phyloP scores from a whole-genome alignment of 495 filamentous ascomycete species.

The Mycothermus thermophilus region DNA sequence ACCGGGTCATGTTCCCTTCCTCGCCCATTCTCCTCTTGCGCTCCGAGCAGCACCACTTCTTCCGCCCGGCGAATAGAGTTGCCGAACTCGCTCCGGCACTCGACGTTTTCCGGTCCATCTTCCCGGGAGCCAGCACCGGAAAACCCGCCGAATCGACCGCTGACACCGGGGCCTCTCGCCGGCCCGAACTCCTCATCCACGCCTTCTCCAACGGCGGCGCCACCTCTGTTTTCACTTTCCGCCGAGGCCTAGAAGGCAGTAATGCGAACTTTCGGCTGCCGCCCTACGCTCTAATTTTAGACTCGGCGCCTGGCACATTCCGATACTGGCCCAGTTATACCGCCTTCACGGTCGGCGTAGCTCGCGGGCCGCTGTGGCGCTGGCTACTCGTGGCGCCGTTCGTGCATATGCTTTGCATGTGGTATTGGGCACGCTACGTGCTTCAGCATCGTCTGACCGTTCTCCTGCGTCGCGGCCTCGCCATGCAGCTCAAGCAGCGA shows the following conservation, averaged over 20 bases:
- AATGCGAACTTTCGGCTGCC: conserved; percentile 15
- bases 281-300: conserved; percentile 21
- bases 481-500: too few relatives aligned
- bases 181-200: conserved; percentile 30
- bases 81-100: conserved; percentile 10
- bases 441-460: conserved; percentile 9
- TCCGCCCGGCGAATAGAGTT: conserved; percentile 2
- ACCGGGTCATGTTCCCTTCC: conserved; percentile 27
- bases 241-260: conserved; percentile 8
- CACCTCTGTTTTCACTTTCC: conserved; percentile 14
- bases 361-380: too few relatives aligned
- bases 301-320: conserved; percentile 28
- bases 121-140: too few relatives aligned
- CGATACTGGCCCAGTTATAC: conserved; percentile 13
- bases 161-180: too few relatives aligned
- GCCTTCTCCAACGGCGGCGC: conserved; percentile 34
- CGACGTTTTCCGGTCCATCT: conserved; percentile 8
- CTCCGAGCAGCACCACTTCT: conserved; percentile 20
- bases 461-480: too few relatives aligned
- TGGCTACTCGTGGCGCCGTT: conserved; percentile 13
- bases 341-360: conserved; percentile 19
- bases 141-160: too few relatives aligned
- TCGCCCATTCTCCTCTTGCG: conserved; percentile 28
- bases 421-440: conserved; percentile 18
- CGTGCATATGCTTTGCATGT: conserved; percentile 14